Base-by-base conservation (phyloP, 139 green algal species). In the Coelastrella sp. region DNA sequence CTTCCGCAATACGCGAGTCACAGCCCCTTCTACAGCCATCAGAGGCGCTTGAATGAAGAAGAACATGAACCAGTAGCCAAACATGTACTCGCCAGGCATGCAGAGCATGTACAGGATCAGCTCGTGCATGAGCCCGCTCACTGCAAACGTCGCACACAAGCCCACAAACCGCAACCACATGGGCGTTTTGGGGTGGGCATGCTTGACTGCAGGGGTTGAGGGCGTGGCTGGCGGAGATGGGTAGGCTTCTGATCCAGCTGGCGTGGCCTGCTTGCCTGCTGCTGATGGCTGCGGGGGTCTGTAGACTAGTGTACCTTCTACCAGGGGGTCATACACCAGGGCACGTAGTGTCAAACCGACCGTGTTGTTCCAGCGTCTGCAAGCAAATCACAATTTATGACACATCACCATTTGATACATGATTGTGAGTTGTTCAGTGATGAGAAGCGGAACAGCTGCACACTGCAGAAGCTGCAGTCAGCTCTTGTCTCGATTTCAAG, bases 291-390 rank as follows among this genome's bases (percentile, higher is more conserved):
- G 19, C 47, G 71, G 58, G 22, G 65, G 23, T 16, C 17, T 82
- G 65, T 85, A 76, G 20, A 92, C 32, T 7, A 91, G 32, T 13
- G 7, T 4, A 19, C 91, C 90, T 59, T 94, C 90, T 6, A 91
- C 76, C 4, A 95, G 68, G 1, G 85, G 71, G 85, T 95, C 93
- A 82, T 95, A 94, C 19, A 92, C 68, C 5, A 94, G 73, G 4
- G 81, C 77, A 4, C 93, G 85, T 19, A 95, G 88, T 2, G 86
- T 82, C 6, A 83, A 80, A n/a, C 47, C 64, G 19, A 89, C 91
- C 19, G 91, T 90, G 84, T 94, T 94, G 79, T 95, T 95, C 93
- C 91, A 94, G 13, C 93, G 73, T 71, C 81, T 78, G 66, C 54
- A 65, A 47, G 47, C 32, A 0, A 47, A 47, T 47, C 32, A 47